Base-by-base conservation (phyloP, 129 eudicot genomes). In the Pittosporum tobira region DNA sequence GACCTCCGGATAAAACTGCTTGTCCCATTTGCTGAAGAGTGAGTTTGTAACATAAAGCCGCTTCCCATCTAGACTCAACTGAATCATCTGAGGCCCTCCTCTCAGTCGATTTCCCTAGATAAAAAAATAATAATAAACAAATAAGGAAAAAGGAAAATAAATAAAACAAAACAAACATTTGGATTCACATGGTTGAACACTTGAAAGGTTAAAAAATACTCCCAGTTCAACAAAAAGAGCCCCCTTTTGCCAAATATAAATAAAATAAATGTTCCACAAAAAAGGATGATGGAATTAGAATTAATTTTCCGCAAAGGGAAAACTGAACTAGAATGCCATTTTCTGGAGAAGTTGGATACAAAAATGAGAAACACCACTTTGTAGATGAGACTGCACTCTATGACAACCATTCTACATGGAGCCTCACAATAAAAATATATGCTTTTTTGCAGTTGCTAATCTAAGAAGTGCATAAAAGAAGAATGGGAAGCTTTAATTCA, bases 71-170 rank as follows among this genome's bases (percentile, higher is more conserved):
- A 93, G 68, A 42, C 99, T 93, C 75, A 93, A 64, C 31, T 93
- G 99, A 60, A 93, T 83, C 96, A 93, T 93, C 73, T 93, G 96
- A 8, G 99, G 99, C 20, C 99, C 99, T 24, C 99, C 99, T 70
- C 88, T 77, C 71, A 93, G 49, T 18, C 69, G 71, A 21, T 87
- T 81, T 36, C 99, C 99, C 99, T 91, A 57, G 4, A 56, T 2
- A 44, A 18, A 34, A 66, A n/a, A 38, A 26, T 18, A 20, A 24
- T 7, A 30, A 50, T 50, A 4, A 51, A 37, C 57, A 25, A n/a
- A n/a, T n/a, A n/a, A n/a, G n/a, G n/a, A n/a, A n/a, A n/a, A n/a
- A n/a, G n/a, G n/a, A n/a, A n/a, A n/a, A n/a, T n/a, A n/a, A n/a
- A n/a, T n/a, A n/a, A n/a, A n/a, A n/a, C n/a, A n/a, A n/a, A n/a